These are phyloP conservation scores for Yamadazyma takamatsuzukensis DNA, from an alignment of 805 yeast species.

Conservation along the genomic window DNA sequence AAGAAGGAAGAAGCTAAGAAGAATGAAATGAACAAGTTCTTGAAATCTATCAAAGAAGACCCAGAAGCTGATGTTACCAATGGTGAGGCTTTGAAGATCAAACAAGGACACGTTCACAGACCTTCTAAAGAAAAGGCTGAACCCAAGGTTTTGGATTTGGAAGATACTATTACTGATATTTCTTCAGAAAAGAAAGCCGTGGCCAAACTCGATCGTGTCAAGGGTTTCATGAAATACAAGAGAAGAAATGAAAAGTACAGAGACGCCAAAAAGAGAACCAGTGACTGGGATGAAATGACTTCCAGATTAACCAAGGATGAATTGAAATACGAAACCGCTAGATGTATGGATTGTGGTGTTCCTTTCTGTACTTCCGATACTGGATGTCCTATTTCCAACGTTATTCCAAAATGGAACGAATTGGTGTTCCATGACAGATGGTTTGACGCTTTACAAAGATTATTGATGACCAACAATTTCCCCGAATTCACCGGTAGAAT, in stretches of 20 bases:
- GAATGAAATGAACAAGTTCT: constrained; percentile 61
- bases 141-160: constrained; percentile 85
- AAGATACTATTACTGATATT: constrained; percentile 77
- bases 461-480: constrained; percentile 95
- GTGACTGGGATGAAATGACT: constrained; percentile 92
- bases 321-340: constrained; percentile 85
- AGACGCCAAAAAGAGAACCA: constrained; percentile 66
- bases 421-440: constrained; percentile 92
- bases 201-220: constrained; percentile 67
- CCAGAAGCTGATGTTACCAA: constrained; percentile 84
- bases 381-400: constrained; percentile 96
- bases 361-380: constrained; percentile 98
- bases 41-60: constrained; percentile 73
- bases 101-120: constrained; percentile 45
- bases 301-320: constrained; percentile 80
- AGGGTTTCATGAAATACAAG: constrained; percentile 92
- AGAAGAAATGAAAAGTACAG: constrained; percentile 87
- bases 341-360: constrained; percentile 99
- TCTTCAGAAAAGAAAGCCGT: constrained; percentile 61
- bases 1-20: constrained; percentile 61
- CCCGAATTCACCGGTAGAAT: constrained; percentile 98
- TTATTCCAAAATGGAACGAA: constrained; percentile 98
- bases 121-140: constrained; percentile 41
- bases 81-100: constrained; percentile 71
- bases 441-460: constrained; percentile 87